Base-by-base conservation (phyloP, 2,329 filamentous ascomycete species). In the Penicillium sp. region DNA sequence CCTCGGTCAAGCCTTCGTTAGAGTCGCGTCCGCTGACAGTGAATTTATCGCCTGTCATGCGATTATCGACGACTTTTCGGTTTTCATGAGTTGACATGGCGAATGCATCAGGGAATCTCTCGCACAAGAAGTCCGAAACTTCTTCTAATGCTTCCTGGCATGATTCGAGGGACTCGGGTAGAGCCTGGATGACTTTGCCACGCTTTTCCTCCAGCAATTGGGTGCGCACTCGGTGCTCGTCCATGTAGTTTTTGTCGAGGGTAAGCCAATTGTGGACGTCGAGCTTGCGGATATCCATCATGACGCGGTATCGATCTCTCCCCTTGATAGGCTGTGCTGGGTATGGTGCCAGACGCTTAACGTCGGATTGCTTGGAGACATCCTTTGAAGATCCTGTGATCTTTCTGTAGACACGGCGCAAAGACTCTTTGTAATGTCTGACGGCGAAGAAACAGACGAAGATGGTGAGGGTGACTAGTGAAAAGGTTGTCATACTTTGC, bases 231-330 rank as follows among this genome's bases (percentile, higher is more conserved):
- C 62, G 56, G 57, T 80, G 76, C 57, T 79, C 75, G 11, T 73
- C 67, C 46, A 73, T 67, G 56, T 81, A 81, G 27, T 73, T 72
- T 11, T 74, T 71, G 57, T 82, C 78, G 45, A 83, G 63, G 0
- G 71, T 76, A 11, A 83, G 71, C 81, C 80, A 83, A 52, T 80
- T 78, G 18, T 68, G 62, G 21, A 65, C 60, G 36, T 78, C 76
- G n/a, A 80, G 67, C 52, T 74, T 77, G 49, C 71, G 74, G 14
- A 83, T 69, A 14, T 79, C 78, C 73, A 81, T 80, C 58, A 77
- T 77, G 43, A 78, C 75, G 29, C 72, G 70, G 45, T 76, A 75
- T 57, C 70, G 66, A 38, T 71, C 71, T 52, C 69, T 64, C 7
- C 73, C 74, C 52, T 67, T 71, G 58, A 76, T 75, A 27, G 71